Percentiles rank a stretch among this genome's conserved stretches.
These are phyloP conservation scores for Kazachstania psychrophila DNA, from an alignment of 805 yeast genomes.

Conservation along the genomic window DNA sequence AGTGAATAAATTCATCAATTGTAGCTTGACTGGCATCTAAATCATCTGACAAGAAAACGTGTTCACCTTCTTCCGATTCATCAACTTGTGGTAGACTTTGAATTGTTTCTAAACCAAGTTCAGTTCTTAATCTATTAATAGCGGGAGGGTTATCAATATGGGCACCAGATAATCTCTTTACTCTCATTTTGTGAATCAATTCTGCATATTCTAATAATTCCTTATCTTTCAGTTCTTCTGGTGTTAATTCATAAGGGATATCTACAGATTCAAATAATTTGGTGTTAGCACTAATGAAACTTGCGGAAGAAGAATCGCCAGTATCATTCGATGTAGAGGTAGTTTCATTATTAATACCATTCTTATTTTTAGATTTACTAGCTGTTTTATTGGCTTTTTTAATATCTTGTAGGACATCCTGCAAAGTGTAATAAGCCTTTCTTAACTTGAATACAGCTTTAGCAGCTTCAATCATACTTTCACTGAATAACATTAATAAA, in stretches of 20 bases:
- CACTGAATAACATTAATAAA: conserved; percentile 75
- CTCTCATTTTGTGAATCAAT: conserved; percentile 53
- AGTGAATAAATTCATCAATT: conserved; percentile 80
- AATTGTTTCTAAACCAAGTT: conserved; percentile 33
- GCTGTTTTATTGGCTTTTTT: conserved; percentile 28
- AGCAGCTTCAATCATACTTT: conserved; percentile 80
- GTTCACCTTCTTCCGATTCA: conserved; percentile 2
- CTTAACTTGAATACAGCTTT: conserved; percentile 82
- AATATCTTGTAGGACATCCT: conserved; percentile 56
- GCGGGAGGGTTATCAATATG: conserved; percentile 54
- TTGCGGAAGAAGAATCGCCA: conserved; percentile 14
- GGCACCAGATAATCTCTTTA: conserved; percentile 56
- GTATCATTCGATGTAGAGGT: background rate
- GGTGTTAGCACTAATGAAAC: conserved; percentile 32
- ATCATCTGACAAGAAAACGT: conserved; percentile 12
- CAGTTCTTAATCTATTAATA: conserved; percentile 35
- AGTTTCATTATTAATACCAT: conserved; percentile 3
- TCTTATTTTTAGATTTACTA: background rate
- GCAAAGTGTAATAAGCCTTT: conserved; percentile 80
- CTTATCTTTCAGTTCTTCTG: conserved; percentile 41
- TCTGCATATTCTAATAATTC: conserved; percentile 47
- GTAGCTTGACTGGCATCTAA: conserved; percentile 38
- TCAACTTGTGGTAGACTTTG: conserved; percentile 4
- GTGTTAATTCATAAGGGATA: conserved; percentile 23
- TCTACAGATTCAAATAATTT: conserved; percentile 30